These are phyloP conservation scores for Plenodomus lindquistii DNA, from an alignment of 2,329 filamentous ascomycete species.

Conservation along the genomic window DNA sequence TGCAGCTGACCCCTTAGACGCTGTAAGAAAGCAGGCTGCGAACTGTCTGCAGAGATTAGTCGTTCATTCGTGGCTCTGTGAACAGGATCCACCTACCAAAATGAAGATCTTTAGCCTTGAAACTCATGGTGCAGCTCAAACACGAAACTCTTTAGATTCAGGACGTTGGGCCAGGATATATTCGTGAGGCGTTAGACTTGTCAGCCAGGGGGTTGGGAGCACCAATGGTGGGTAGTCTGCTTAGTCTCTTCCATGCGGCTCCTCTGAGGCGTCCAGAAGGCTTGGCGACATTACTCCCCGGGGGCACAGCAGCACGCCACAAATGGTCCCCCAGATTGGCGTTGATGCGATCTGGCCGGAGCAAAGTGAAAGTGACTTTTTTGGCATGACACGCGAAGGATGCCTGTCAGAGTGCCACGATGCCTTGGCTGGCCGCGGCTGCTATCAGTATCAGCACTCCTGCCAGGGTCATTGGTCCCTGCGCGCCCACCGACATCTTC, in stretches of 20 bases:
- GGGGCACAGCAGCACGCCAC: neutral
- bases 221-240: constrained; percentile 3
- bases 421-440: constrained; percentile 11
- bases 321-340: neutral
- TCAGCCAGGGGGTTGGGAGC: neutral
- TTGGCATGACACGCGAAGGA: constrained; percentile 1
- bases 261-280: constrained; percentile 1
- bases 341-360: neutral
- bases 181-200: constrained; percentile 4
- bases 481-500: constrained; percentile 15
- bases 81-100: constrained; percentile 54
- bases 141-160: neutral
- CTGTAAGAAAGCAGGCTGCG: constrained; percentile 52
- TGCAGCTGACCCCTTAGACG: constrained; percentile 57
- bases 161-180: constrained; percentile 2
- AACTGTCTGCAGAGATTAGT: constrained; percentile 51
- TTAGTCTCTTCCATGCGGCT: constrained; percentile 18
- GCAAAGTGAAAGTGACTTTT: neutral
- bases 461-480: constrained; percentile 9
- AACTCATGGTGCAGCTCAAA: constrained; percentile 54
- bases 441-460: constrained; percentile 13
- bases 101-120: constrained; percentile 71
- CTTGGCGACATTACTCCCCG: constrained; percentile 3
- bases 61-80: too few relatives aligned
- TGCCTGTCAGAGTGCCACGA: constrained; percentile 1